Percentiles rank a stretch among this genome's conserved stretches.
phyloP scores from a whole-genome alignment of 179 eudicot genomes.

The Silene noctiflora region DNA sequence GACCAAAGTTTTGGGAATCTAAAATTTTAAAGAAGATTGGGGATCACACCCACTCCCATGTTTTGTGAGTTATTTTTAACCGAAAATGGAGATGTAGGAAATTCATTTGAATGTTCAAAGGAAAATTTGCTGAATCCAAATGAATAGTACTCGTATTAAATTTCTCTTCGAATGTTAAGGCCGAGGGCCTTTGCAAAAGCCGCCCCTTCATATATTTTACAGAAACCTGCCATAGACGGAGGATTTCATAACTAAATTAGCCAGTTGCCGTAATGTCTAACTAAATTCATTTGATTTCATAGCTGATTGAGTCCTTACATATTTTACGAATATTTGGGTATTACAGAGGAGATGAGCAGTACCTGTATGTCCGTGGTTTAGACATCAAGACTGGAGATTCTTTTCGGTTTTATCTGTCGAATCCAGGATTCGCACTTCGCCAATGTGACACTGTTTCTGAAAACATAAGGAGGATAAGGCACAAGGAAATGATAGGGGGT shows the following conservation, averaged over 20 bases:
- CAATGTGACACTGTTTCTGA: constrained; percentile 42
- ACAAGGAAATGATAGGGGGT: constrained; percentile 60
- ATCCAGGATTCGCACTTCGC: constrained; percentile 40
- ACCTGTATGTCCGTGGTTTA: constrained; percentile 47
- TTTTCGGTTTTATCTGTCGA: constrained; percentile 57
- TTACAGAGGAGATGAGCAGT: constrained; percentile 70
- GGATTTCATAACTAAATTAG: neutral
- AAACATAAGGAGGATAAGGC: constrained; percentile 37
- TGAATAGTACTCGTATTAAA: neutral
- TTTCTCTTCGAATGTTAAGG: neutral
- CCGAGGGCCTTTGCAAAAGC: neutral
- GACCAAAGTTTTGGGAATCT: neutral
- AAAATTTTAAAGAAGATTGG: neutral
- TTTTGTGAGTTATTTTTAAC: neutral
- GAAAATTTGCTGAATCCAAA: neutral
- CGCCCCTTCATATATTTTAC: neutral
- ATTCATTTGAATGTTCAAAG: neutral
- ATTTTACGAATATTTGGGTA: constrained; percentile 16
- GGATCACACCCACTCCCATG: neutral
- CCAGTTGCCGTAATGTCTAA: neutral
- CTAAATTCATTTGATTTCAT: no score
- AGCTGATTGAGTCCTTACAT: neutral
- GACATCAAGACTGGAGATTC: constrained; percentile 78
- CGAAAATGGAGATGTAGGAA: neutral
- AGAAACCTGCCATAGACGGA: neutral